Evolutionary conservation across 2,329 filamentous ascomycete species (phyloP), one percentile per base, ranked within the genome.

Genomic region (Fusarium kyushuense): DNA sequence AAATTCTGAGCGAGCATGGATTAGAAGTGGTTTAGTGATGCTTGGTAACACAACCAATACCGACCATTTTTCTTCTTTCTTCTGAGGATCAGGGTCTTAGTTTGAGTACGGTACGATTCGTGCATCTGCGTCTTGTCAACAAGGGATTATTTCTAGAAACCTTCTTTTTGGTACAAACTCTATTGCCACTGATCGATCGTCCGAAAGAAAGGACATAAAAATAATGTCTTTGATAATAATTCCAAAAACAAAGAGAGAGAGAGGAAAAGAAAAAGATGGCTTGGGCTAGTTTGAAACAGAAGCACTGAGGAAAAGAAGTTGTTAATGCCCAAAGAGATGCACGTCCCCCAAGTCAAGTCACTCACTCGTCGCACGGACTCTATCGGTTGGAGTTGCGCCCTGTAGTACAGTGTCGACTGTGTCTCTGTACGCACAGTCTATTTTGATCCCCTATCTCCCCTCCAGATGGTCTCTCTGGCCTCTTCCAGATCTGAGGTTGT

Each of bases 251-350:
- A 55, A 38, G 32, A 47, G 29, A 42, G 8, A 35, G 27, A 21
- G 51, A 42, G 42, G 14, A 4, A 61, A 36, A 42, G 54, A 33
- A 53, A 52, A 57, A 48, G 21, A 25, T 51, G 47, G 33, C 33
- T 63, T 57, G 66, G 58, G 59, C 69, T 71, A 72, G 72, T 71
- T 70, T 72, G 74, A 76, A 76, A 76, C 74, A 72, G 53, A 60
- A 33, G n/a, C 55, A 58, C 40, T 48, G 42, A 53, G 52, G 38
- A 56, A 57, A 54, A 60, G 32, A 17, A 42, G 17, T 33, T 45
- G 48, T 54, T 68, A 62, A 58, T 68, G 65, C 65, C 65, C 55
- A 69, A 66, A 51, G 48, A 69, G 48, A 68, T 54, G 65, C 65
- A 68, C 65, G 60, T 62, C 65, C 65, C 55, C 19, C 29, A 13